Evolutionary conservation across 2,329 filamentous ascomycete genomes (phyloP).

Genomic region (Fusarium pilosicola): DNA sequence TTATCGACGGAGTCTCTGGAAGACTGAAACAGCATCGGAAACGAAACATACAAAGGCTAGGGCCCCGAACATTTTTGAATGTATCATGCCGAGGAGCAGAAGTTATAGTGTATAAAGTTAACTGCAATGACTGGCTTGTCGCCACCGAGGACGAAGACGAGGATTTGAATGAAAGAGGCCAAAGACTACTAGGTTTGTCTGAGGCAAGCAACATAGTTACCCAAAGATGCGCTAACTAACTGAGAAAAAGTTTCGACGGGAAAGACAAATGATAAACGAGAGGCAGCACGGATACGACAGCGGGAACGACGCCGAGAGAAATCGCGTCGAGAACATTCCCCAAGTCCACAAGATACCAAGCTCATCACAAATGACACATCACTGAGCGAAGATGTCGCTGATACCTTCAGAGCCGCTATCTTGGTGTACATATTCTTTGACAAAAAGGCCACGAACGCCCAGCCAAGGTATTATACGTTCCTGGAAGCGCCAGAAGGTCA

Average conservation of each 20-base stretch:
- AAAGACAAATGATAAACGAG: neutral
- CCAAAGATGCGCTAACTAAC: neutral
- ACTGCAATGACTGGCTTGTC: rapidly evolving
- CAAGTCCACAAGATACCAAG: neutral
- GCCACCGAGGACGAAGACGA: rapidly evolving
- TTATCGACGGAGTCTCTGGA: neutral
- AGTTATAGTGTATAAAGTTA: neutral
- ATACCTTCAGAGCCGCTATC: neutral
- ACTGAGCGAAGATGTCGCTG: neutral
- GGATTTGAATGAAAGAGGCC: rapidly evolving
- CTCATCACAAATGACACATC: neutral
- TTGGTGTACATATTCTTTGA: neutral
- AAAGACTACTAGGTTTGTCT: rapidly evolving
- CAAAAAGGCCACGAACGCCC: neutral
- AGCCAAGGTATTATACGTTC: neutral
- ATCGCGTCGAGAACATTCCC: too few relatives aligned
- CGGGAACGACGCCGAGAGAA: neutral
- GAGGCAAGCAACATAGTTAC: too few relatives aligned
- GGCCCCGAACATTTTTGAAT: rapidly evolving
- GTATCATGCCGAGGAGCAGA: rapidly evolving
- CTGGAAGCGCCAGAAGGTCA: rapidly evolving
- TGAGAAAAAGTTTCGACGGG: neutral
- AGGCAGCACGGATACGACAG: neutral
- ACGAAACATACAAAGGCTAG: neutral
- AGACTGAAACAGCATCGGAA: neutral